Base-by-base conservation (phyloP, 164 flowering plant genomes). In the Magnolia sinica region DNA sequence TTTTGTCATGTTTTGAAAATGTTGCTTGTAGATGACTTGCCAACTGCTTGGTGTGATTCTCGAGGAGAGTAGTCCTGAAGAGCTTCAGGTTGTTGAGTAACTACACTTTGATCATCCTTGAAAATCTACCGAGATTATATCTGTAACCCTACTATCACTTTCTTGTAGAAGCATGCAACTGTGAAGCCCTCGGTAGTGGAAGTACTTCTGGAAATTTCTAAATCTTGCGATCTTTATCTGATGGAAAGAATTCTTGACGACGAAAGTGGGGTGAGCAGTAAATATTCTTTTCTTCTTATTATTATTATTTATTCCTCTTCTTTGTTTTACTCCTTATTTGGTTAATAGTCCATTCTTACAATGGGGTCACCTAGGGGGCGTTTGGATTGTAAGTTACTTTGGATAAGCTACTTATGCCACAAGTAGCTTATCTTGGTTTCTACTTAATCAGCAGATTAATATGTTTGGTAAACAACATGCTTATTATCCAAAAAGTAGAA, bases 181-280 rank as follows among this genome's bases (percentile, higher is more conserved):
- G 84, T 83, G 73, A 83, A 77, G 72, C 77, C 82, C 45, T 68
- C 79, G 67, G 84, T 75, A 29, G 82, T 81, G 78, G 84, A 83
- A 77, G 76, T 81, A 70, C 73, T 83, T 7, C 22, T 77, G 72
- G 86, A 77, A 75, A 79, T 83, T 72, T 63, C 81, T 71, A 83
- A 78, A 79, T 77, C 22, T 59, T 83, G 86, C 79, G 86, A 83
- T 75, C 20, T 83, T 64, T 83, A 79, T 79, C 74, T 83, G 59
- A 83, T 83, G 86, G 86, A 83, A 72, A 81, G 77, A 74, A 77
- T 83, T 64, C 80, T 83, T 73, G 86, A 83, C 64, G 86, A 83
- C 69, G 81, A 81, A 72, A 83, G 86, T 77, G 84, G 65, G 86
- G 83, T 83, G 61, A 64, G 81, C 27, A 49, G 58, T 29, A 67